Base-by-base conservation (phyloP, 1,139 yeast species). In the Yamadazyma triangularis region DNA sequence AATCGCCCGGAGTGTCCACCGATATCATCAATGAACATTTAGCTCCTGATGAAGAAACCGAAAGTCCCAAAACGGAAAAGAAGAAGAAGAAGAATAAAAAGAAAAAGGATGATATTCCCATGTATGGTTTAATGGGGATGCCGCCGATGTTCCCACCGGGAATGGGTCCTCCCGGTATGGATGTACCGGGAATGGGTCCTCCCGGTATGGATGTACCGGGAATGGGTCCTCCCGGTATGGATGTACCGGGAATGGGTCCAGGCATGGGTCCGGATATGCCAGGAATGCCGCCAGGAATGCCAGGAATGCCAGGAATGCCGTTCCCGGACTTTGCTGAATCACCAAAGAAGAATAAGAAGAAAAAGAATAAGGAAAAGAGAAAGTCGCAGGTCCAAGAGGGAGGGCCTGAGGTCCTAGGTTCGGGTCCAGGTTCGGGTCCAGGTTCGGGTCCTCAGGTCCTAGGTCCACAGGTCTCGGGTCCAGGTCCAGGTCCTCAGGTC, bases 271-370 rank as follows among this genome's bases (percentile, higher is more conserved):
- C n/a, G n/a, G n/a, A n/a, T n/a, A n/a, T n/a, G n/a, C n/a, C n/a
- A n/a, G 20, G 9, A 7, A 18, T 6, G 6, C 20, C 20, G 9
- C 20, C 20, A 18, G 40, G 39, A 11, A 36, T 42, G 43, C 47
- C 48, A 9, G 26, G 44, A 20, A 50, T 49, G 1, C 45, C 47
- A 4, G 48, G 43, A 2, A 36, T 43, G 38, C n/a, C n/a, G n/a
- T n/a, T n/a, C n/a, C n/a, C n/a, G n/a, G 43, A 36, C 14, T 39
- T 43, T 3, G 40, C 44, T 13, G 29, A 29, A 14, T 18, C 33
- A 2, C 37, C 35, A 7, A 40, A 38, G 26, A 39, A 43, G 21
- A 42, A 40, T 22, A 42, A 40, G 22, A 42, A 43, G 29, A 43
- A 42, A 34, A 41, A 41, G 32, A 34, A 35, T 19, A 33, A 26